phyloP scores from a whole-genome alignment of 1,284 basidiomycete species.

The Boletellus deceptivus region DNA sequence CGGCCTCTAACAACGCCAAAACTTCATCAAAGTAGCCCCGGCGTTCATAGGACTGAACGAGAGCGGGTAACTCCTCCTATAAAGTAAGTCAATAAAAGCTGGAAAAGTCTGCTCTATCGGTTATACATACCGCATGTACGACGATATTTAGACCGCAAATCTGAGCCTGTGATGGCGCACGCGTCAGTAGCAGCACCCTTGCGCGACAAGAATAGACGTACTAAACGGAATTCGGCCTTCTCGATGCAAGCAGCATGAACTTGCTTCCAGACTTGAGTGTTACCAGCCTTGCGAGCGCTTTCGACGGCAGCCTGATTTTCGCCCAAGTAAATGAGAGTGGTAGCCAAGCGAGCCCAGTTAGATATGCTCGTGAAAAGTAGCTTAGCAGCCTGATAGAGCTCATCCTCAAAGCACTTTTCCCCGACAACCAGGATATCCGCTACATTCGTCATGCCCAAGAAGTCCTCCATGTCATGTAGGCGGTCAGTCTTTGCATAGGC shows the following conservation, averaged over 20 bases:
- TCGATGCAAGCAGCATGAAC: constrained; percentile 98
- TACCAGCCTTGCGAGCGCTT: constrained; percentile 97
- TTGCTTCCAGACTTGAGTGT: constrained; percentile 99
- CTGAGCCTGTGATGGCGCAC: constrained; percentile 63
- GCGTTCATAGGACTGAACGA: constrained; percentile 88
- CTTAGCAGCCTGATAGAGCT: constrained; percentile 96
- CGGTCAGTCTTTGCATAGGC: constrained; percentile 97
- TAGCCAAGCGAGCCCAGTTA: constrained; percentile 97
- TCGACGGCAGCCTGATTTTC: constrained; percentile 99
- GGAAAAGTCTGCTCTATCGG: neutral
- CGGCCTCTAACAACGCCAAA: constrained; percentile 88
- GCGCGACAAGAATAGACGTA: constrained; percentile 28
- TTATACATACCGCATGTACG: constrained; percentile 73
- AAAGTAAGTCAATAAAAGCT: constrained; percentile 7
- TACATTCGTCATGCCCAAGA: constrained; percentile 98
- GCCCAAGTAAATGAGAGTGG: constrained; percentile 96
- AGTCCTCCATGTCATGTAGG: constrained; percentile 99
- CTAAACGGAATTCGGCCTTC: constrained; percentile 93
- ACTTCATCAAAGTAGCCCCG: constrained; percentile 95
- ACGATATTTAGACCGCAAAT: constrained; percentile 97
- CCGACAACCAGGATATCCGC: constrained; percentile 95
- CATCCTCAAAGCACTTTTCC: constrained; percentile 99
- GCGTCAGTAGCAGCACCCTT: constrained; percentile 5
- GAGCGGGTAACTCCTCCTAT: constrained; percentile 82
- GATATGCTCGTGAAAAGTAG: constrained; percentile 95